phyloP scores from a whole-genome alignment of 768 basidiomycete species.

The Nidularia pulvinata region DNA sequence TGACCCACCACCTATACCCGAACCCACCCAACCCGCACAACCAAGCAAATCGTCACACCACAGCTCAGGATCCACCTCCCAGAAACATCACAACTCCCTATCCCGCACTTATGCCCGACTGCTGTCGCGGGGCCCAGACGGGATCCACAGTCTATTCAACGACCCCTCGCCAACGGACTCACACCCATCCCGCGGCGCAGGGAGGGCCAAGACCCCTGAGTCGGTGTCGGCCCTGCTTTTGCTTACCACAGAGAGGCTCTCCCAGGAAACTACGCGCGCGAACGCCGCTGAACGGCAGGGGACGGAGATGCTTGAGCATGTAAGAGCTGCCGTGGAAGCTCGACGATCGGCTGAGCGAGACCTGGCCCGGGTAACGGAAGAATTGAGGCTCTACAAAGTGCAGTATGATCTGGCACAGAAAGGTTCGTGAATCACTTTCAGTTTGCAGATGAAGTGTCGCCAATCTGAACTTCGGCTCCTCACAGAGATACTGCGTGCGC shows the following conservation, averaged over 20 bases:
- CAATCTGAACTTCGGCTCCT: background rate
- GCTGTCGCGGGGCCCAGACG: background rate
- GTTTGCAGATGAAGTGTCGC: background rate
- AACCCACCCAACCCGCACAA: no score
- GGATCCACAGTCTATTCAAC: background rate
- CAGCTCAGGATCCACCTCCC: no score
- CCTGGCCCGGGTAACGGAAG: constrained; percentile 33
- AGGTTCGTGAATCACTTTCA: constrained; percentile 18
- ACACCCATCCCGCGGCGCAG: constrained; percentile 7
- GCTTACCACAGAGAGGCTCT: constrained; percentile 18
- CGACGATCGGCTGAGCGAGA: constrained; percentile 24
- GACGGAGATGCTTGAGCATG: constrained; percentile 23
- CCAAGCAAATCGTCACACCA: no score
- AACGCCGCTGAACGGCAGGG: constrained; percentile 32
- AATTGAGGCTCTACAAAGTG: constrained; percentile 54
- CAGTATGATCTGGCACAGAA: constrained; percentile 59
- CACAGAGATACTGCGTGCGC: constrained; percentile 52
- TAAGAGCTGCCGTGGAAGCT: constrained; percentile 27
- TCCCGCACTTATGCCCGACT: background rate
- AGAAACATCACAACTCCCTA: background rate
- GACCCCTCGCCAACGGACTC: constrained; percentile 13
- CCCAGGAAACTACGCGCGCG: constrained; percentile 33
- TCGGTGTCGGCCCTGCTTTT: constrained; percentile 15
- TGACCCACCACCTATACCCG: no score
- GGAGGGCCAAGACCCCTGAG: constrained; percentile 8